These are phyloP conservation scores for Colletotrichum phormii DNA, from an alignment of 2,329 filamentous ascomycete genomes.

Conservation along the genomic window DNA sequence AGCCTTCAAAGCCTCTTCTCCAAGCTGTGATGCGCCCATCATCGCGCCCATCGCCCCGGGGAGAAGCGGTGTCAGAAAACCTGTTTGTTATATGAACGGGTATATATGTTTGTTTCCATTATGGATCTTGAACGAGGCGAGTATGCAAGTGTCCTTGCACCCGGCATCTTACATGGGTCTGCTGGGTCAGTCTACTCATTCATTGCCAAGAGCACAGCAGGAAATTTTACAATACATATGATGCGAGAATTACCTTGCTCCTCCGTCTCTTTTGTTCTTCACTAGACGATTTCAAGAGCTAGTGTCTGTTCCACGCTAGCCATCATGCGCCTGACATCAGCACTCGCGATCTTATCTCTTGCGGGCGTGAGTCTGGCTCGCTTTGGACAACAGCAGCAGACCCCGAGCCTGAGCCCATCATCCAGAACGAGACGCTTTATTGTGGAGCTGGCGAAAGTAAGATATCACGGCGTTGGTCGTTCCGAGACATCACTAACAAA, in stretches of 20 bases:
- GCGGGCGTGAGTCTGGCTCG: background rate
- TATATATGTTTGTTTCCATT: slow-evolving; percentile 10
- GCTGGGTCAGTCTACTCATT: background rate
- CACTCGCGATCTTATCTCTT: background rate
- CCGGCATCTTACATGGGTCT: slow-evolving; percentile 8
- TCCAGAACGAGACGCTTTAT: slow-evolving; percentile 26
- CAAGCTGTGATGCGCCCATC: background rate
- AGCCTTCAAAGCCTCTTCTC: too few species aligned
- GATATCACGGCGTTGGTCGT: background rate
- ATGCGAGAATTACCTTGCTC: background rate
- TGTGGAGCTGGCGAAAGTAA: slow-evolving; percentile 25
- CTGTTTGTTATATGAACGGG: background rate
- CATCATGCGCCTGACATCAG: slow-evolving; percentile 6
- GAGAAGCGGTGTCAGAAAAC: background rate
- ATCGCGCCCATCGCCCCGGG: too few species aligned
- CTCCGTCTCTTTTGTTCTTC: background rate
- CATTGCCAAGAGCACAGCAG: background rate
- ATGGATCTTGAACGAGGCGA: background rate
- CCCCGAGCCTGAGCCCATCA: background rate
- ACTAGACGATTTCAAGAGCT: background rate
- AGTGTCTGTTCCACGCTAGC: too few species aligned
- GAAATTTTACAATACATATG: slow-evolving; percentile 3
- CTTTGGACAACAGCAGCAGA: background rate
- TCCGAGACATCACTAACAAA: background rate
- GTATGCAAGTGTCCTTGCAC: slow-evolving; percentile 24